These are phyloP conservation scores for Syncephalastrum monosporum DNA, from an alignment of 371 early-diverging fungal genomes.

Conservation along the genomic window DNA sequence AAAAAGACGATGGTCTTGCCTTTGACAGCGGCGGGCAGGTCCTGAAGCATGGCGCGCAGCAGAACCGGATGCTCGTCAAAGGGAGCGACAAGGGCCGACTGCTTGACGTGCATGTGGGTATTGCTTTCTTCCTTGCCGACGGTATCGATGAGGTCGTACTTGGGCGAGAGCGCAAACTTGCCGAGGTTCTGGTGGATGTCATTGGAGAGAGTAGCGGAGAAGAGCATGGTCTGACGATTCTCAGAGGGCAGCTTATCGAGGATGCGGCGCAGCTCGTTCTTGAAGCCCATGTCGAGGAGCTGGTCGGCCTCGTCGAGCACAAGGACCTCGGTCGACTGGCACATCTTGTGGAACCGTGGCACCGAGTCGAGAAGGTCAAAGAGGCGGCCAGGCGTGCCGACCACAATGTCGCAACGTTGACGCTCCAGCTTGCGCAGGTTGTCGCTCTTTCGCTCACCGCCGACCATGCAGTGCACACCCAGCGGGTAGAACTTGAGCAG, in stretches of 20 bases:
- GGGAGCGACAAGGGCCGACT: conserved; percentile 70
- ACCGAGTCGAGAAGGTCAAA: conserved; percentile 80
- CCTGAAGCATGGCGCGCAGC: conserved; percentile 61
- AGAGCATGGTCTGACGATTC: conserved; percentile 92
- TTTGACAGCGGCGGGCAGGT: conserved; percentile 48
- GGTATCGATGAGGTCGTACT: conserved; percentile 78
- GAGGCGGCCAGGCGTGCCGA: conserved; percentile 96
- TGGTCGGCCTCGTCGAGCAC: conserved; percentile 99
- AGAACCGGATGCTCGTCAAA: conserved; percentile 59
- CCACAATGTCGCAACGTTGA: conserved; percentile 81
- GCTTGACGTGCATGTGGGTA: conserved; percentile 75
- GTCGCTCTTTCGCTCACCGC: conserved; percentile 77
- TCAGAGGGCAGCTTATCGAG: conserved; percentile 71
- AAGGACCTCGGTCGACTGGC: conserved; percentile 67
- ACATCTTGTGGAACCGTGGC: conserved; percentile 52
- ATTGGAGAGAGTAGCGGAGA: conserved; percentile 94
- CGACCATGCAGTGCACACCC: conserved; percentile 82
- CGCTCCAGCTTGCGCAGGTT: conserved; percentile 64
- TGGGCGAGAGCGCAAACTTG: conserved; percentile 76
- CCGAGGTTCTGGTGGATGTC: conserved; percentile 66
- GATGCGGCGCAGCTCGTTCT: conserved; percentile 86
- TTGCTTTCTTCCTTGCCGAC: conserved; percentile 84
- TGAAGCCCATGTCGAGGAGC: conserved; percentile 98
- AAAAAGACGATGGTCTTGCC: conserved; percentile 92
- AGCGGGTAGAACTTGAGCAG: conserved; percentile 62